Base-by-base conservation (phyloP, 2,329 filamentous ascomycete species). In the Paracamarosporium sp. region DNA sequence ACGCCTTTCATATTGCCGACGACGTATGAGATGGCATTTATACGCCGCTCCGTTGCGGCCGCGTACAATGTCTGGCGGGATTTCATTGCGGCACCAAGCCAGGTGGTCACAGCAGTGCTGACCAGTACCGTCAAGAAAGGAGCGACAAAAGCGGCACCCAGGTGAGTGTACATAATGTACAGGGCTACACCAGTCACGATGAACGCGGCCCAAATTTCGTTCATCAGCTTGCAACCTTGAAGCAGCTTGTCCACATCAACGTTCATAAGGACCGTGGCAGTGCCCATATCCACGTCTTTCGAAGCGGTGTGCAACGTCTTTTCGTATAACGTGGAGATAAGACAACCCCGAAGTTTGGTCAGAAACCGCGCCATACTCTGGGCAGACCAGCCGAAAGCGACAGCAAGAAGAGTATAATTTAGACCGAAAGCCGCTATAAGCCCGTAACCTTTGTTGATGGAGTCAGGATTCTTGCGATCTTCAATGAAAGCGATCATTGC, bases 191-290 rank as follows among this genome's bases (percentile, higher is more conserved):
- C 56, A 15, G 63, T 57, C 27, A 57, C 58, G 3, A 73, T 48
- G 11, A 59, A 38, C 3, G 56, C 45, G 1, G 67, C 62, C 69
- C 69, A 72, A 24, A 70, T 57, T 35, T 73, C 67, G 47, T 71
- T 64, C 31, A 70, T 55, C 20, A 54, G 33, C 22, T 57, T 53
- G 11, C 62, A 43, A 8, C 64, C 68, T n/a, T 50, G 46, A 3
- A 70, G 40, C n/a, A 68, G 38, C 40, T 68, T 71, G 41, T 73
- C 70, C 13, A 72, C 68, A 50, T 72, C 70, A 4, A 69, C 68
- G 24, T 69, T 72, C 69, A 72, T 71, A 3, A 71, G 60, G 20
- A 70, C 68, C 5, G 68, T 63, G 8, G 69, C 66, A 5, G 62
- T 63, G 35, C 59, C 58, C 4, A 67, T 25, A 28, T 63, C 55